Conservation (phyloP, 2,329 filamentous ascomycete genomes). For the Aspergillus sp. region DNA sequence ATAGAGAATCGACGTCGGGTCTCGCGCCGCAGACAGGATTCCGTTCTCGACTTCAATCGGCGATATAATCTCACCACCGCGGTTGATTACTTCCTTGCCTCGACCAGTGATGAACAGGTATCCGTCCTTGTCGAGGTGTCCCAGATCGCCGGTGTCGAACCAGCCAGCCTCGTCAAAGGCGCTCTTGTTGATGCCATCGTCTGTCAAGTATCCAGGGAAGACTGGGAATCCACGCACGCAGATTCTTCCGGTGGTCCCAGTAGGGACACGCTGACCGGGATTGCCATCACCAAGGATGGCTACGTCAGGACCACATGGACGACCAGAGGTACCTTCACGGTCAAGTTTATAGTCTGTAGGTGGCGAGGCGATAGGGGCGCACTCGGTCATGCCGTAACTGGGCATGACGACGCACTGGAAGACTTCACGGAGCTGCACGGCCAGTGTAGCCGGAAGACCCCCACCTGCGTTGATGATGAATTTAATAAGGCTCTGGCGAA, state of each 20-base stretch:
- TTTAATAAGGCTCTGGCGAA: slow-evolving; percentile 47
- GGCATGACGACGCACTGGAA: slow-evolving; percentile 56
- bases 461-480: slow-evolving; percentile 59
- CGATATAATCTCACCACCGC: slow-evolving; percentile 59
- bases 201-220: slow-evolving; percentile 43
- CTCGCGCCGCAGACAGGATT: slow-evolving; percentile 49
- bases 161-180: slow-evolving; percentile 50
- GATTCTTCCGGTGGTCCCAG: slow-evolving; percentile 48
- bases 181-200: slow-evolving; percentile 8
- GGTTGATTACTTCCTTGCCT: slow-evolving; percentile 59
- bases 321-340: slow-evolving; percentile 54
- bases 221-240: slow-evolving; percentile 54
- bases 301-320: slow-evolving; percentile 54
- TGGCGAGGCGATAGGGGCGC: slow-evolving; percentile 59
- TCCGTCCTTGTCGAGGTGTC: slow-evolving; percentile 52
- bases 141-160: slow-evolving; percentile 58
- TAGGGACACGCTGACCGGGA: slow-evolving; percentile 16
- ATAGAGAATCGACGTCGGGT: slow-evolving; percentile 40
- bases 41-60: slow-evolving; percentile 61
- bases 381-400: slow-evolving; percentile 62
- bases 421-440: slow-evolving; percentile 49
- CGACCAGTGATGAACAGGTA: slow-evolving; percentile 57
- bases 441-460: slow-evolving; percentile 53
- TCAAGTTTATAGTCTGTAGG: slow-evolving; percentile 54
- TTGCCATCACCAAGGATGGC: slow-evolving; percentile 49